Evolutionary conservation across 805 yeast species (phyloP).

Genomic region (Candida maris): DNA sequence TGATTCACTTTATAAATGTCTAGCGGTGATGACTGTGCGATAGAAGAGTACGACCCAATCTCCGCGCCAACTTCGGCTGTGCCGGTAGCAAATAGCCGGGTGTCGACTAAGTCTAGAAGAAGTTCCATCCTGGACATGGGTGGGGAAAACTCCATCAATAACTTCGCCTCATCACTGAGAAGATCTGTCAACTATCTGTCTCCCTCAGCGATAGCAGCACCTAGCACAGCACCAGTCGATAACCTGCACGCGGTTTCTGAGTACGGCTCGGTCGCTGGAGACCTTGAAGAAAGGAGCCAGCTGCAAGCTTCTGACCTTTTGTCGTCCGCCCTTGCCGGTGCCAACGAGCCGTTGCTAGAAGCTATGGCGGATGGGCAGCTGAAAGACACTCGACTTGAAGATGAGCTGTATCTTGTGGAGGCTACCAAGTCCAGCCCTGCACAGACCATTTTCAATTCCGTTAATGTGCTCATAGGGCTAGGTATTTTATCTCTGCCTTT

Average conservation of each 20-base stretch:
- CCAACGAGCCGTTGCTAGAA: not conserved
- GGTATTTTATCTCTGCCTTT: slow-evolving; percentile 72
- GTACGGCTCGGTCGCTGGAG: not conserved
- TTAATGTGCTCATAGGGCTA: slow-evolving; percentile 72
- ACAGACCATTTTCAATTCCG: slow-evolving; percentile 74
- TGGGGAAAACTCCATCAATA: slow-evolving; percentile 35
- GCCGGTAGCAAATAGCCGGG: slow-evolving; percentile 1
- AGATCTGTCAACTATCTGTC: slow-evolving; percentile 31
- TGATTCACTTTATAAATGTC: slow-evolving; percentile 1
- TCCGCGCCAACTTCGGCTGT: not conserved
- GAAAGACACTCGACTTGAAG: slow-evolving; percentile 8
- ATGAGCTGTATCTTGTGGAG: slow-evolving; percentile 12
- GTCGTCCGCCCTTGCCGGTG: not conserved
- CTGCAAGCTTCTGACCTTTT: not conserved
- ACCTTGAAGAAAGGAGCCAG: not conserved
- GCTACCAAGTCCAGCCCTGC: slow-evolving; percentile 56
- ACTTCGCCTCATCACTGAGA: slow-evolving; percentile 34
- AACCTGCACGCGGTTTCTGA: not conserved
- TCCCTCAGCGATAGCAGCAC: slow-evolving; percentile 13
- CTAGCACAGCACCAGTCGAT: slow-evolving; percentile 1
- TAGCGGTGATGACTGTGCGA: slow-evolving; percentile 4
- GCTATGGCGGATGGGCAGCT: slow-evolving; percentile 1
- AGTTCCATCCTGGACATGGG: slow-evolving; percentile 35
- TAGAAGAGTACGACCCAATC: slow-evolving; percentile 4
- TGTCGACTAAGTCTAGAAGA: slow-evolving; percentile 21